Evolutionary conservation across 1,284 basidiomycete species (phyloP).

Genomic region (Pyrrhoderma lamaoense): DNA sequence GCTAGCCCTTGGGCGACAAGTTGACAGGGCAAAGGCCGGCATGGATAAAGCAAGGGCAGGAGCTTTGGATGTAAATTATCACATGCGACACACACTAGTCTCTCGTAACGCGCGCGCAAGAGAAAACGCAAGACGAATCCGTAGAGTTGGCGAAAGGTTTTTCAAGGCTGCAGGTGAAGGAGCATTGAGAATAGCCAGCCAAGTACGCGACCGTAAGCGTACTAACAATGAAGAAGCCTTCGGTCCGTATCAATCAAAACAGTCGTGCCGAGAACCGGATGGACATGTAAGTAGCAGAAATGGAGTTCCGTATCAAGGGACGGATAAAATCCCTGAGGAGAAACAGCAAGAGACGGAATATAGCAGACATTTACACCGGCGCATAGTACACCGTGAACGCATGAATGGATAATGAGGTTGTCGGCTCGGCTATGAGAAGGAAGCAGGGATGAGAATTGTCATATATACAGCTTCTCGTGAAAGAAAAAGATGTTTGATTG

Average conservation of each 20-base stretch:
- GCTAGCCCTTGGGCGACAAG: conserved; percentile 7
- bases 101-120: conserved; percentile 15
- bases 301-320: no score
- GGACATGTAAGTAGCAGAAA: background rate
- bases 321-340: no score
- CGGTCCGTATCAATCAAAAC: conserved; percentile 9
- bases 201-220: conserved; percentile 10
- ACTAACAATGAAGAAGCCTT: background rate
- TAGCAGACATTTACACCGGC: background rate
- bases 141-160: conserved; percentile 11
- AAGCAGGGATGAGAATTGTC: background rate
- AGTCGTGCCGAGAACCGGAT: conserved; percentile 2
- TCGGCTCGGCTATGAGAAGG: background rate
- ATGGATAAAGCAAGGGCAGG: background rate
- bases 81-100: background rate
- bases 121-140: conserved; percentile 14
- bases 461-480: no score
- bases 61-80: background rate
- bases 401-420: background rate
- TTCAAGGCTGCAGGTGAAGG: conserved; percentile 11
- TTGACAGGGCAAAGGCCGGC: conserved; percentile 1
- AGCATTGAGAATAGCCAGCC: conserved; percentile 3
- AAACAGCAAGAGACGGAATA: conserved; percentile 1
- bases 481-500: no score
- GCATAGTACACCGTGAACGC: background rate